Base-by-base conservation (phyloP, 441 rosid species). In the Euphorbia schlechtendalii region DNA sequence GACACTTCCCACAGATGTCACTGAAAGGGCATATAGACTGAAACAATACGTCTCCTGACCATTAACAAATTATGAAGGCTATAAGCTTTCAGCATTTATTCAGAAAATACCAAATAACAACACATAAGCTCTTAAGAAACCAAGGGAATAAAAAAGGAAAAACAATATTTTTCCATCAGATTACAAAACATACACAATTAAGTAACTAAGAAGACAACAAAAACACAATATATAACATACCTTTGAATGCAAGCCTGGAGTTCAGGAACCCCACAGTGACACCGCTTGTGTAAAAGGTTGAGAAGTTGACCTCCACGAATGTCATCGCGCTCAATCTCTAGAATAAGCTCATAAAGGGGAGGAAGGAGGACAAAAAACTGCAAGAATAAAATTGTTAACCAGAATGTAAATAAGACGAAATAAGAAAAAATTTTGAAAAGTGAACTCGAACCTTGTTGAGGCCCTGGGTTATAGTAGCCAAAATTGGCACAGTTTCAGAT, bases 261-360 rank as follows among this genome's bases (percentile, higher is more conserved):
- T 80, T 93, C 97, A 71, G 99, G 99, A 72, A 90, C 93, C 56
- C 99, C 99, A 73, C 99, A 93, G 24, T 93, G 99, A 68, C 93
- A 88, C 32, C 97, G 81, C 69, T 87, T 88, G 64, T 86, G 92
- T 68, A 93, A 77, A 55, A 93, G 87, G 74, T 88, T 88, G 58
- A 93, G 83, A 64, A 93, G 99, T 68, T 87, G 86, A 40, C 99
- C 97, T 65, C 97, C 99, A 56, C 90, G 88, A 53, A 90, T 80
- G 79, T 88, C 96, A 63, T 87, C 90, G 18, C 89, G 91, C 85
- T 88, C 97, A 68, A 87, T 86, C 92, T 93, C 96, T 12, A 83
- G 75, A 80, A 93, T 75, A 64, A 90, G 93, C 82, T 93, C 99
- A 54, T 86, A 84, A 7, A 93, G 69, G 0, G 97, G 97, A 10